Evolutionary conservation across 2,329 filamentous ascomycete species (phyloP).

Genomic region (Ampelomyces quisqualis): DNA sequence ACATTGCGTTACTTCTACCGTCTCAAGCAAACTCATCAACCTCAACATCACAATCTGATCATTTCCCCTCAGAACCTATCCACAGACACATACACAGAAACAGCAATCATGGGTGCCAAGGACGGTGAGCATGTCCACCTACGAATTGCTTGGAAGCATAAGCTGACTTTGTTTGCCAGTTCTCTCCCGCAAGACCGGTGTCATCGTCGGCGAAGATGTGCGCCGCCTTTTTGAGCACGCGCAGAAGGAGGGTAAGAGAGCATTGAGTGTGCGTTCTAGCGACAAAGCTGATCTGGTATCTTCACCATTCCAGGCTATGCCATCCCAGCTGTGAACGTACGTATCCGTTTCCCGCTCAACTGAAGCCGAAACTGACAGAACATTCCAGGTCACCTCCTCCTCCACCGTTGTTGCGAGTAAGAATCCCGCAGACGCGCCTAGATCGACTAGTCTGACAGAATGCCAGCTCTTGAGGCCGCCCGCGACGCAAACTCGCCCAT

Average conservation of each 20-base stretch:
- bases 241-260: slow-evolving; percentile 66
- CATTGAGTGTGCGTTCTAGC: neutral
- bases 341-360: slow-evolving; percentile 1
- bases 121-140: too few species aligned
- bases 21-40: slow-evolving; percentile 4
- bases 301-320: slow-evolving; percentile 40
- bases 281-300: neutral
- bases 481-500: slow-evolving; percentile 88
- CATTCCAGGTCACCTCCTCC: slow-evolving; percentile 78
- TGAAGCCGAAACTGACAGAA: slow-evolving; percentile 8
- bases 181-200: slow-evolving; percentile 62
- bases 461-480: slow-evolving; percentile 87
- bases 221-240: slow-evolving; percentile 79
- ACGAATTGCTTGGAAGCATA: too few species aligned
- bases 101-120: slow-evolving; percentile 9
- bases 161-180: too few species aligned
- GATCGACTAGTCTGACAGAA: slow-evolving; percentile 3
- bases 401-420: slow-evolving; percentile 67
- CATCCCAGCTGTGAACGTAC: slow-evolving; percentile 42
- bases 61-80: neutral
- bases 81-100: neutral
- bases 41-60: neutral
- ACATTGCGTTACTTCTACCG: slow-evolving; percentile 2
- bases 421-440: neutral
- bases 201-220: slow-evolving; percentile 67